Evolutionary conservation across 208 protist species (phyloP).

Genomic region (Leishmania arabica): DNA sequence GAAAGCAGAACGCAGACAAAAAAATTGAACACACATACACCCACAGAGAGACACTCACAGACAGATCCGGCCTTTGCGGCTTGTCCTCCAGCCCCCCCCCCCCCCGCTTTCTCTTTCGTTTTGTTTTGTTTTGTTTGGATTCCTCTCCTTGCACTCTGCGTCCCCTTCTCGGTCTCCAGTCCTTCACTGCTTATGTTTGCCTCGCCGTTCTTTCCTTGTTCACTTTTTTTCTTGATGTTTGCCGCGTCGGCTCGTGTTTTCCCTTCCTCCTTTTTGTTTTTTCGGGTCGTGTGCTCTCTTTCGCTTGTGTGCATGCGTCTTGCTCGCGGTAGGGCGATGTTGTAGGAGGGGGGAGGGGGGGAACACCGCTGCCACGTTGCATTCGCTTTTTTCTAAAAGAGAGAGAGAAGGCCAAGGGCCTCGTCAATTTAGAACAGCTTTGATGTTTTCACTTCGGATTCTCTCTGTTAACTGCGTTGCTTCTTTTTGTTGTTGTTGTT

Average conservation of each 20-base stretch:
- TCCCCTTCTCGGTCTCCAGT: background rate
- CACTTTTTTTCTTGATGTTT: background rate
- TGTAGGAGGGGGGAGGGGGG: background rate
- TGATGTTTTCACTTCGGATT: background rate
- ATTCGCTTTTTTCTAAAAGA: background rate
- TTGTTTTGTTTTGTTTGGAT: background rate
- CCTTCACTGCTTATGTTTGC: background rate
- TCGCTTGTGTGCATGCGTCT: background rate
- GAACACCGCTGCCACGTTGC: background rate
- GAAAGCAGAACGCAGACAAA: background rate
- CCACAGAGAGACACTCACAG: background rate
- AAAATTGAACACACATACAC: background rate
- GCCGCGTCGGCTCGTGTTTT: background rate
- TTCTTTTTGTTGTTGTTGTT: background rate
- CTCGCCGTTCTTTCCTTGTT: background rate
- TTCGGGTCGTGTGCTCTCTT: background rate
- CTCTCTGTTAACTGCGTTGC: background rate
- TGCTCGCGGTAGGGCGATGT: background rate
- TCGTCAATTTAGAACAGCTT: background rate
- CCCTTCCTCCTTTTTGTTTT: background rate
- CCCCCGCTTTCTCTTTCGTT: background rate
- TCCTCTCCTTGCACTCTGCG: background rate
- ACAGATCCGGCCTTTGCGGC: background rate
- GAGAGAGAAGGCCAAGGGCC: background rate
- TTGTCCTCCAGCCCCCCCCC: background rate